These are phyloP conservation scores for Nannochloropsis gaditana DNA, from an alignment of 108 stramenopile genomes.

Conservation along the genomic window DNA sequence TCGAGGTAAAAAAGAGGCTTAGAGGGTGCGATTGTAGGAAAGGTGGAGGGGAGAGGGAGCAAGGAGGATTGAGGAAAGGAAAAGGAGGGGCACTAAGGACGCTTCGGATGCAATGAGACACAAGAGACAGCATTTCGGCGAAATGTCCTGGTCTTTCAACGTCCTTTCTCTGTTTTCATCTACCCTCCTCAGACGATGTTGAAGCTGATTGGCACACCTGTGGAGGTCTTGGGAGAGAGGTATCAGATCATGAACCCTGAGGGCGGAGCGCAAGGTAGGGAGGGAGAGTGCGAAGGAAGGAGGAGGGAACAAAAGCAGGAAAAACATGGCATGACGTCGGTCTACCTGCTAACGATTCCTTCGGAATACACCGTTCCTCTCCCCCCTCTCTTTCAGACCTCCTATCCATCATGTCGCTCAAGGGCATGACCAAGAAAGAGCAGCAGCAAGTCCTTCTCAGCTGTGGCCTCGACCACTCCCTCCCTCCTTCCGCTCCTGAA, in stretches of 20 bases:
- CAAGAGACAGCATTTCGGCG: not conserved
- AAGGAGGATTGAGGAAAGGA: not conserved
- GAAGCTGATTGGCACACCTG: conserved; percentile 88
- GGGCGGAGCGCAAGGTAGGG: conserved; percentile 49
- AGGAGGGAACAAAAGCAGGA: not conserved
- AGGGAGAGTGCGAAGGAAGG: conserved; percentile 18
- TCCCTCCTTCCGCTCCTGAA: not conserved
- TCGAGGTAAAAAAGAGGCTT: conserved; percentile 63
- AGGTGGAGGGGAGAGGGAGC: not conserved
- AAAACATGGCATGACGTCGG: not conserved
- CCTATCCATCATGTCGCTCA: conserved; percentile 74
- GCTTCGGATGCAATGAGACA: not conserved
- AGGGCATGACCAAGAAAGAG: conserved; percentile 78
- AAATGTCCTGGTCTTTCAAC: no score
- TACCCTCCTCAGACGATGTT: conserved; percentile 57
- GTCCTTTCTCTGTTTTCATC: not conserved
- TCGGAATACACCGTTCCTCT: not conserved
- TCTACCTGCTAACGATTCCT: not conserved
- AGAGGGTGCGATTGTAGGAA: not conserved
- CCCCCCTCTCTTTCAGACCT: conserved; percentile 55
- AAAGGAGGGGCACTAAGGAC: not conserved
- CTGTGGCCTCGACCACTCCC: conserved; percentile 57
- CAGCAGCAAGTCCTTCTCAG: conserved; percentile 73
- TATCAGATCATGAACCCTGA: conserved; percentile 81
- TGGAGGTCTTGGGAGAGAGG: conserved; percentile 76